Percentiles rank a stretch among this genome's conserved stretches.
Evolutionary conservation across 352 stramenopile species (phyloP).

Genomic region (Salisapilia sapeloensis): DNA sequence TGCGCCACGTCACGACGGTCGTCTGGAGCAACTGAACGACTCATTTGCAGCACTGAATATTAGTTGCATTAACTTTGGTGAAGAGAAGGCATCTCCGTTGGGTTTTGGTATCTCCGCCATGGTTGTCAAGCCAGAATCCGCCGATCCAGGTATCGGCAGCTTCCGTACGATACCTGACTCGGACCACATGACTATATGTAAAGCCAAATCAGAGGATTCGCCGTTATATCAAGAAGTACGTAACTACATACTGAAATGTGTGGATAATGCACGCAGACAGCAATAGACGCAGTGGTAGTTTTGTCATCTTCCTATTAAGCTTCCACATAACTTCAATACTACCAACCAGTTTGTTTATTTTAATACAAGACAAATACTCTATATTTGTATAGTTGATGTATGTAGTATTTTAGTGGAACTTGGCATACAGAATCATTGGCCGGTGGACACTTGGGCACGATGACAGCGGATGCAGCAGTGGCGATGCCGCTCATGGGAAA

Average conservation of each 20-base stretch:
- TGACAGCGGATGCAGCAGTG: too few relatives aligned
- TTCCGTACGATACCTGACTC: conserved; percentile 43
- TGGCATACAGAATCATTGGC: too few relatives aligned
- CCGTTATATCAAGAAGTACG: conserved; percentile 26
- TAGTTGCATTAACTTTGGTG: conserved; percentile 54
- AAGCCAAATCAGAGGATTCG: conserved; percentile 42
- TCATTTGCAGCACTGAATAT: conserved; percentile 44
- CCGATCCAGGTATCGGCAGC: conserved; percentile 41
- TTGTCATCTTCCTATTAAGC: too few relatives aligned
- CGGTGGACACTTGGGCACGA: too few relatives aligned
- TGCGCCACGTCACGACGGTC: conserved; percentile 21
- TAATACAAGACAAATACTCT: too few relatives aligned
- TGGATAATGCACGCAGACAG: background rate
- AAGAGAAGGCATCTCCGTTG: conserved; percentile 35
- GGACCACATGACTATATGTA: conserved; percentile 83
- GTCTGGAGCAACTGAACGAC: conserved; percentile 46
- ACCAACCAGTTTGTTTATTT: too few relatives aligned
- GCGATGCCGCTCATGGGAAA: conserved; percentile 63
- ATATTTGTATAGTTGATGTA: too few relatives aligned
- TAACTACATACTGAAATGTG: conserved; percentile 3
- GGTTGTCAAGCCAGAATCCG: conserved; percentile 60
- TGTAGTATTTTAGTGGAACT: too few relatives aligned
- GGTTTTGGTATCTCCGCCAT: conserved; percentile 54
- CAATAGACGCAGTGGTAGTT: conserved; percentile 1
- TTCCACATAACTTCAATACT: too few relatives aligned